A percentile compares a stretch with the other conserved stretches of the same genome.
Evolutionary conservation across 2,329 filamentous ascomycete species (phyloP).

Genomic region (Tolypocladium sp.): DNA sequence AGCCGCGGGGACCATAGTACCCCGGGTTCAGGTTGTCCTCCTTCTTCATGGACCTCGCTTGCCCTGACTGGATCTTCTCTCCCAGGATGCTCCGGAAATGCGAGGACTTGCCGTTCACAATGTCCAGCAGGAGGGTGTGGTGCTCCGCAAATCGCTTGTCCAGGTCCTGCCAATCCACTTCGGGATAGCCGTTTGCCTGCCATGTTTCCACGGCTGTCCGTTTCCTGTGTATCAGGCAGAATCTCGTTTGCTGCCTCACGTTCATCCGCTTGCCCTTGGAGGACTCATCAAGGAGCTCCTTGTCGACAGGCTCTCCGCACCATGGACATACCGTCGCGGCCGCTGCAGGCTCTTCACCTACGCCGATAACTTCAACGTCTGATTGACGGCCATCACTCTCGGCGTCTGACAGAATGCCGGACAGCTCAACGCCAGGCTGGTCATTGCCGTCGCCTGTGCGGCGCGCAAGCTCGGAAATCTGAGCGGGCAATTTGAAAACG

Average conservation of each 20-base stretch:
- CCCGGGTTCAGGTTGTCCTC: slow-evolving; percentile 58
- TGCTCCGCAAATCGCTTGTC: slow-evolving; percentile 49
- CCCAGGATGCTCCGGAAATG: slow-evolving; percentile 52
- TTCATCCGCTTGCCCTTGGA: slow-evolving; percentile 38
- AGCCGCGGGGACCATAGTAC: slow-evolving; percentile 74
- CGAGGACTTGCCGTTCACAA: slow-evolving; percentile 52
- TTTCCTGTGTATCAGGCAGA: slow-evolving; percentile 56
- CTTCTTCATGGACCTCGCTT: slow-evolving; percentile 50
- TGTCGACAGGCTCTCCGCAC: slow-evolving; percentile 53
- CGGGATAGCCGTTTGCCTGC: slow-evolving; percentile 52
- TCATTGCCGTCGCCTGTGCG: background rate
- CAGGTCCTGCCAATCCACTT: slow-evolving; percentile 59
- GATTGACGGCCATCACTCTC: background rate
- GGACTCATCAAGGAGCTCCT: slow-evolving; percentile 43
- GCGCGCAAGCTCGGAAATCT: slow-evolving; percentile 5
- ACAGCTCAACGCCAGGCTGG: background rate
- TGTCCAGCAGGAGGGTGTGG: slow-evolving; percentile 41
- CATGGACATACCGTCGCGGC: slow-evolving; percentile 48
- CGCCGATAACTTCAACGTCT: background rate
- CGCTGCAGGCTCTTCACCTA: background rate
- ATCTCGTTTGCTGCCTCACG: slow-evolving; percentile 49
- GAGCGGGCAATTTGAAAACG: slow-evolving; percentile 11
- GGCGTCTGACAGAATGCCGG: slow-evolving; percentile 1
- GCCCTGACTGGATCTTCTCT: slow-evolving; percentile 44
- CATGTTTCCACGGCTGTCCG: slow-evolving; percentile 40